Base-by-base conservation (phyloP, 208 protist genomes). In the Borovskyia barvae region DNA sequence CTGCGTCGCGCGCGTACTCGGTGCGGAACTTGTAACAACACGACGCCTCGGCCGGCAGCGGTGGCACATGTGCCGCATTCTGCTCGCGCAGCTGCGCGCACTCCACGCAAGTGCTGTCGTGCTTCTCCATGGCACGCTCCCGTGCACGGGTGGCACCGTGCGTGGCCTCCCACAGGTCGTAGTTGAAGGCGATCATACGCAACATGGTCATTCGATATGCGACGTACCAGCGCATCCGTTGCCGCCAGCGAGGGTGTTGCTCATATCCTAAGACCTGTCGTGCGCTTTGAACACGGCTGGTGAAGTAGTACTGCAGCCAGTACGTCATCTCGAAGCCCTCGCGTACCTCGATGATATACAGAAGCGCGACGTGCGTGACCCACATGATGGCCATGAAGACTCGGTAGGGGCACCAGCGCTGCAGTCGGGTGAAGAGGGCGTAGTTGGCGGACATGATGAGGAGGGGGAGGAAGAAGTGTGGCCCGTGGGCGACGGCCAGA, bases 141-240 rank as follows among this genome's bases (percentile, higher is more conserved):
- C 66, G 57, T 19, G 63, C 54, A n/a, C 29, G 45, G 11, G 32
- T 39, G 14, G 48, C 59, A 40, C 28, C 19, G 47, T 56, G 42
- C 36, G 29, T 41, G 26, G 77, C 72, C 49, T 85, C 70, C 67
- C 68, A 79, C 61, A 70, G 46, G 50, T 92, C 85, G 50, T 72
- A 80, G 53, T 76, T 77, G 59, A 85, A 87, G 41, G 89, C 89
- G 43, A 97, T 90, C 61, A 95, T 78, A 39, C 89, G 82, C 22
- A 97, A 70, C 35, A 83, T 71, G 12, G 68, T 61, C 65, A 97
- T 78, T 58, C 93, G 94, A 22, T 71, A 88, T 7, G 72, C 56
- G 19, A 82, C 54, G 25, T 68, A 59, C 90, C 93, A 97, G 6
- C 67, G 66, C 35, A 87, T 55, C 6, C 26, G 22, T 8, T 29